Conservation (phyloP, 1,284 basidiomycete species). For the Volvariella volvacea region DNA sequence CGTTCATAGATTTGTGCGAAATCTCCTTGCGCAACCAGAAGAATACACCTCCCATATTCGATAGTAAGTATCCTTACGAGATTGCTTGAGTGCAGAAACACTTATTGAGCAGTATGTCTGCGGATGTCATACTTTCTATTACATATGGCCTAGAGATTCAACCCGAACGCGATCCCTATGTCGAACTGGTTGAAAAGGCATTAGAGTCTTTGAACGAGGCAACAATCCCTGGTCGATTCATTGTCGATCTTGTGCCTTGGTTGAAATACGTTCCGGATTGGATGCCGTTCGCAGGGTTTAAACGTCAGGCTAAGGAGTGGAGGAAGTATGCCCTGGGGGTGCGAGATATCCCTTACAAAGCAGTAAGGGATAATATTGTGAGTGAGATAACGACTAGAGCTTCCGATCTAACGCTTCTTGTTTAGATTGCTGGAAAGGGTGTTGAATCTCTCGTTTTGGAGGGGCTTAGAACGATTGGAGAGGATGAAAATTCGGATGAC, state of each 20-base stretch:
- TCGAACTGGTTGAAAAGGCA: slow-evolving; percentile 9
- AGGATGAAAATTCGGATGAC: too few relatives aligned
- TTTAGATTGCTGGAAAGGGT: slow-evolving; percentile 13
- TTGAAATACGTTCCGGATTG: slow-evolving; percentile 32
- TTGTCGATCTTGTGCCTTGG: slow-evolving; percentile 11
- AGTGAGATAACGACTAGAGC: too few relatives aligned
- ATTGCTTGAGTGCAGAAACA: background rate
- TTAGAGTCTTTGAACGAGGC: slow-evolving; percentile 4
- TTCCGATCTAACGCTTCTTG: too few relatives aligned
- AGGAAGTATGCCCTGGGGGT: slow-evolving; percentile 12
- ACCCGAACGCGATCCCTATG: slow-evolving; percentile 9
- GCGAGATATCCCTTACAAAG: slow-evolving; percentile 24
- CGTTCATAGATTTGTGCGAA: slow-evolving; percentile 12
- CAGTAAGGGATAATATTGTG: slow-evolving; percentile 13
- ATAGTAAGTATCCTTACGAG: slow-evolving; percentile 15
- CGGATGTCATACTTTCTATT: slow-evolving; percentile 12
- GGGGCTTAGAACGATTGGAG: too few relatives aligned
- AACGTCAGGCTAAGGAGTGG: slow-evolving; percentile 28
- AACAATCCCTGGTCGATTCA: slow-evolving; percentile 10
- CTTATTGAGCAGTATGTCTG: slow-evolving; percentile 14
- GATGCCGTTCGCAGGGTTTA: slow-evolving; percentile 36
- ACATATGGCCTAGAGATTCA: slow-evolving; percentile 4
- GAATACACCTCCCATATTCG: slow-evolving; percentile 18
- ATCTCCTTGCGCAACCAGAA: slow-evolving; percentile 18
- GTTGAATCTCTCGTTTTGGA: slow-evolving; percentile 11